A percentile compares a stretch with the other conserved stretches of the same genome.
These are phyloP conservation scores for Styphnolobium japonicum DNA, from an alignment of 306 rosid genomes.

Conservation along the genomic window DNA sequence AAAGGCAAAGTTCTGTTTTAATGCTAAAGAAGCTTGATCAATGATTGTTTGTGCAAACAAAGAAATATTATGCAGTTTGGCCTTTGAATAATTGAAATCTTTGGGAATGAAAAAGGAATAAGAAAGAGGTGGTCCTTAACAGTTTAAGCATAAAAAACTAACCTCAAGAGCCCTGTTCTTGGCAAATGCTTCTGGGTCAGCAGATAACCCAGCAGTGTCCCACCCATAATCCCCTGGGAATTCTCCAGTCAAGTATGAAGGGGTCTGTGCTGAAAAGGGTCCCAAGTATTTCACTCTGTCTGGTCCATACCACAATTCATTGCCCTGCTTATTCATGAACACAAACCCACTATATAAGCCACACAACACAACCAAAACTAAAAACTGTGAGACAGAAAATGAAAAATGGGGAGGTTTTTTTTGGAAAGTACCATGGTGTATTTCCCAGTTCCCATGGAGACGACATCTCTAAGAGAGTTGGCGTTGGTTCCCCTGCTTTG, in stretches of 20 bases:
- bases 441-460: slow-evolving; percentile 55
- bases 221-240: slow-evolving; percentile 71
- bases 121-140: not conserved
- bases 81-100: not conserved
- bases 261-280: slow-evolving; percentile 70
- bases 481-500: slow-evolving; percentile 44
- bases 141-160: not conserved
- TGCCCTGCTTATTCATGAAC: slow-evolving; percentile 37
- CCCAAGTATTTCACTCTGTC: slow-evolving; percentile 72
- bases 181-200: slow-evolving; percentile 74
- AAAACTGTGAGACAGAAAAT: not conserved
- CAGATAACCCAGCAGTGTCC: slow-evolving; percentile 70
- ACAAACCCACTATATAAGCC: not conserved
- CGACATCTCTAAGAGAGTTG: slow-evolving; percentile 57
- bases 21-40: not conserved
- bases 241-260: slow-evolving; percentile 66
- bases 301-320: slow-evolving; percentile 68
- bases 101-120: not conserved
- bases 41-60: not conserved
- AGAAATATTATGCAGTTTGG: not conserved
- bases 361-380: not conserved
- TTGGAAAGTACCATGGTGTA: slow-evolving; percentile 60
- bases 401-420: not conserved
- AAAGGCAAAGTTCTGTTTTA: not conserved
- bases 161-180: slow-evolving; percentile 80